Conservation (phyloP, 176 grass and related monocot genomes). For the Oryza glaberrima region DNA sequence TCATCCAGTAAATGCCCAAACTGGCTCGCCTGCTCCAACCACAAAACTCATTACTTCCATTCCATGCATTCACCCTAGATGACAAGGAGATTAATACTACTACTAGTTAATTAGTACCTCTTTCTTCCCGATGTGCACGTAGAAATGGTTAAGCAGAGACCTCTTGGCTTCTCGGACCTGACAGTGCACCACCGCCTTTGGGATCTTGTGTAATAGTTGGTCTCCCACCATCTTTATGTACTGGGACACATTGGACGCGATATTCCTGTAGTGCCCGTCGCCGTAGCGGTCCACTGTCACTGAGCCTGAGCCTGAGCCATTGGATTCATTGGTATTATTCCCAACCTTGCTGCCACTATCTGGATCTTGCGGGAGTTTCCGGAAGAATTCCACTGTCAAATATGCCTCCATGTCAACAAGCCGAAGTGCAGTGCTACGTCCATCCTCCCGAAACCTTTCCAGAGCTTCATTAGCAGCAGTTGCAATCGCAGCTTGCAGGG, state of each 20-base stretch:
- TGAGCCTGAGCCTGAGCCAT: not conserved
- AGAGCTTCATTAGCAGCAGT: constrained; percentile 57
- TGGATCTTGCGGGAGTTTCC: constrained; percentile 65
- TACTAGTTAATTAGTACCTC: constrained; percentile 36
- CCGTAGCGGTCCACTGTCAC: constrained; percentile 54
- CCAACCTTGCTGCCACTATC: constrained; percentile 9
- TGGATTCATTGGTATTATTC: constrained; percentile 4
- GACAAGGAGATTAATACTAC: not conserved
- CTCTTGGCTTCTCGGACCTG: constrained; percentile 81
- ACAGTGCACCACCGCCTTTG: constrained; percentile 72
- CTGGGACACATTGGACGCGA: constrained; percentile 64
- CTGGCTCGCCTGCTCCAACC: constrained; percentile 45
- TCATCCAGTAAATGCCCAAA: constrained; percentile 67
- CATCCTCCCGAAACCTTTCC: constrained; percentile 67
- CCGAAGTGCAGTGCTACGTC: constrained; percentile 59
- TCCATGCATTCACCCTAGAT: too few species aligned
- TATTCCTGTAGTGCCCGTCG: constrained; percentile 73
- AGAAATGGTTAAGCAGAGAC: constrained; percentile 65
- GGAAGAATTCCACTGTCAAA: constrained; percentile 75
- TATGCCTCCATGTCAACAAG: constrained; percentile 86
- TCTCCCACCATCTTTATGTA: constrained; percentile 73
- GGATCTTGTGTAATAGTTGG: constrained; percentile 59
- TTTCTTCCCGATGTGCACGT: constrained; percentile 62
- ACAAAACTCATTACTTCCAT: not conserved
- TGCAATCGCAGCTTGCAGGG: constrained; percentile 65